phyloP scores from a whole-genome alignment of 2,329 filamentous ascomycete species.

The Scolecobasidium constrictum region DNA sequence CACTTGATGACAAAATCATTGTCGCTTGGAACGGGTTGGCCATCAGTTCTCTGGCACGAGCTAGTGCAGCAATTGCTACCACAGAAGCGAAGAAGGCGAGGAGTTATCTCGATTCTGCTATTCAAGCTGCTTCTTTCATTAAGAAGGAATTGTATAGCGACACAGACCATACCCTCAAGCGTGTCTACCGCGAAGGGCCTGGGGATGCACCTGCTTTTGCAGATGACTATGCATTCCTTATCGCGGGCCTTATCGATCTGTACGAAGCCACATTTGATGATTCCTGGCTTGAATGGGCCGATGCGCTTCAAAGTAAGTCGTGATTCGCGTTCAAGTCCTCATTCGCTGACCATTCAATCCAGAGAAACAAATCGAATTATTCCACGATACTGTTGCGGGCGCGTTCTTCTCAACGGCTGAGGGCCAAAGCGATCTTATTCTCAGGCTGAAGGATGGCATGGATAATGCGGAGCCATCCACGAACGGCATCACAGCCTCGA shows the following conservation, averaged over 20 bases:
- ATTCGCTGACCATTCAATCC: not conserved
- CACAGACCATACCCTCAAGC: slow-evolving; percentile 51
- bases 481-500: slow-evolving; percentile 77
- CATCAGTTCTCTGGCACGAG: slow-evolving; percentile 69
- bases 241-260: slow-evolving; percentile 70
- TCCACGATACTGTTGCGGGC: slow-evolving; percentile 53
- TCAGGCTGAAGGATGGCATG: slow-evolving; percentile 90
- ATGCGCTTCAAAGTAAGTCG: slow-evolving; percentile 59
- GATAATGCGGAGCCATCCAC: slow-evolving; percentile 83
- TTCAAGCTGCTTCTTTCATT: slow-evolving; percentile 61
- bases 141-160: slow-evolving; percentile 61
- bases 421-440: slow-evolving; percentile 56
- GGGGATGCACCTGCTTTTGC: slow-evolving; percentile 66
- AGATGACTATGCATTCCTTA: slow-evolving; percentile 89
- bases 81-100: slow-evolving; percentile 47
- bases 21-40: slow-evolving; percentile 82
- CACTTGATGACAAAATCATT: slow-evolving; percentile 79
- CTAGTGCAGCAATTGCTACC: slow-evolving; percentile 54
- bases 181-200: slow-evolving; percentile 60
- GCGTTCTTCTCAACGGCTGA: slow-evolving; percentile 65
- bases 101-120: slow-evolving; percentile 55
- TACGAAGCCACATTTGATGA: slow-evolving; percentile 75
- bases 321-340: not conserved
- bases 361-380: slow-evolving; percentile 64
- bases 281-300: slow-evolving; percentile 67